These are phyloP conservation scores for Delonix regia DNA, from an alignment of 306 rosid genomes.

Conservation along the genomic window DNA sequence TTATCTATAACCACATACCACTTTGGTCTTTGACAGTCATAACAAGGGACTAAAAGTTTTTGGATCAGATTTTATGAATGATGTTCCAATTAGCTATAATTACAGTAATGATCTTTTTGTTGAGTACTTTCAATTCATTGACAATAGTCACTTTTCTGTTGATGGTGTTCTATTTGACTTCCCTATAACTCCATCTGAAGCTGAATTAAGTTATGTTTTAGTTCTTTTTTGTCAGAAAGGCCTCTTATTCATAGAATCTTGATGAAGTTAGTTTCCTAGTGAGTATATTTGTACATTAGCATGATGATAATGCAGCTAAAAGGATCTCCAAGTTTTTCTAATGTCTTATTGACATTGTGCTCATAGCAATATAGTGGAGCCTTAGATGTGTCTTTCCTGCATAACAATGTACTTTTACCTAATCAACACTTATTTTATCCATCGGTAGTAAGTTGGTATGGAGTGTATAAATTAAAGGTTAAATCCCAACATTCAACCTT, in stretches of 20 bases:
- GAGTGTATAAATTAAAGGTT: background rate
- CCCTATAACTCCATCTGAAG: slow-evolving; percentile 67
- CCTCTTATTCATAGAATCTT: slow-evolving; percentile 9
- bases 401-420: background rate
- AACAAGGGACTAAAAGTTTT: slow-evolving; percentile 65
- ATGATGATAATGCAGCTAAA: too few relatives aligned
- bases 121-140: slow-evolving; percentile 69
- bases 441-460: background rate
- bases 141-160: slow-evolving; percentile 71
- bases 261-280: slow-evolving; percentile 1
- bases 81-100: slow-evolving; percentile 54
- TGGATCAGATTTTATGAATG: slow-evolving; percentile 71
- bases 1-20: slow-evolving; percentile 62
- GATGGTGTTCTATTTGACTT: slow-evolving; percentile 84
- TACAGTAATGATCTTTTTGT: slow-evolving; percentile 79
- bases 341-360: too few relatives aligned
- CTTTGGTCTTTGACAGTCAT: slow-evolving; percentile 76
- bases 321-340: too few relatives aligned
- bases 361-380: too few relatives aligned
- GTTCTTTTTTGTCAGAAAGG: background rate
- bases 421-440: background rate
- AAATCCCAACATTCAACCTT: background rate
- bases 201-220: slow-evolving; percentile 56
- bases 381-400: background rate
- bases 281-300: too few relatives aligned